phyloP scores from a whole-genome alignment of 2,329 filamentous ascomycete genomes.

The Aspergillus brunneoviolaceus region DNA sequence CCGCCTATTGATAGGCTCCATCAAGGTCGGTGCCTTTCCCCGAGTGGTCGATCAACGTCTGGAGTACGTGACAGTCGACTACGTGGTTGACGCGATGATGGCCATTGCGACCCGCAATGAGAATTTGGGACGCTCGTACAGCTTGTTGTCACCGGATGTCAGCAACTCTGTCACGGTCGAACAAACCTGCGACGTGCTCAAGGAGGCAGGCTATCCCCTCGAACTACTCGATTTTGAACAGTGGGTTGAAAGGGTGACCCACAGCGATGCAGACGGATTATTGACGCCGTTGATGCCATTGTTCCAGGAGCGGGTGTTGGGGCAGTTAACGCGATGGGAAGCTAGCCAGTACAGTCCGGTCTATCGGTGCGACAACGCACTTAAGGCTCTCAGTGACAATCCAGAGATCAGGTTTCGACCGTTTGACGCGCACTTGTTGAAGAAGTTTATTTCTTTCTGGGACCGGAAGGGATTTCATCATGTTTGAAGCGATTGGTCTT shows the following conservation, averaged over 20 bases:
- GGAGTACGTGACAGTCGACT: conserved; percentile 14
- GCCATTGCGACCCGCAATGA: conserved; percentile 13
- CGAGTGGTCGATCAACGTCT: conserved; percentile 1
- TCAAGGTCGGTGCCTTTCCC: conserved; percentile 58
- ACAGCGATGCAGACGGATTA: conserved; percentile 2
- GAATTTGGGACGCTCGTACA: conserved; percentile 8
- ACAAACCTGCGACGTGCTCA: conserved; percentile 10
- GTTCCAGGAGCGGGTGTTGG: conserved; percentile 39
- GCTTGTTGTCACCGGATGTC: conserved; percentile 9
- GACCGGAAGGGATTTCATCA: conserved; percentile 10
- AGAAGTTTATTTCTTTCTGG: conserved; percentile 8
- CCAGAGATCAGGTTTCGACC: background rate
- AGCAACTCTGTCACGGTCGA: conserved; percentile 5
- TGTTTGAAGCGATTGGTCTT: background rate
- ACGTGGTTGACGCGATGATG: conserved; percentile 10
- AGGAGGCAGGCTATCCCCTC: conserved; percentile 11
- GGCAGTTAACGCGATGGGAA: conserved; percentile 26
- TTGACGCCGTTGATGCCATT: conserved; percentile 34
- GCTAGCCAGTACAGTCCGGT: conserved; percentile 11
- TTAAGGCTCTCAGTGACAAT: conserved; percentile 1
- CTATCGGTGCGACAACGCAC: conserved; percentile 9
- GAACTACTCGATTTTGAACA: conserved; percentile 8
- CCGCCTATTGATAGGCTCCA: conserved; percentile 74
- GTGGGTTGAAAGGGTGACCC: conserved; percentile 8
- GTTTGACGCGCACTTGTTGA: conserved; percentile 2